Evolutionary conservation across 2,329 filamentous ascomycete species (phyloP), one percentile per base, ranked within the genome.

Genomic region (Hymenoscyphus scutula): DNA sequence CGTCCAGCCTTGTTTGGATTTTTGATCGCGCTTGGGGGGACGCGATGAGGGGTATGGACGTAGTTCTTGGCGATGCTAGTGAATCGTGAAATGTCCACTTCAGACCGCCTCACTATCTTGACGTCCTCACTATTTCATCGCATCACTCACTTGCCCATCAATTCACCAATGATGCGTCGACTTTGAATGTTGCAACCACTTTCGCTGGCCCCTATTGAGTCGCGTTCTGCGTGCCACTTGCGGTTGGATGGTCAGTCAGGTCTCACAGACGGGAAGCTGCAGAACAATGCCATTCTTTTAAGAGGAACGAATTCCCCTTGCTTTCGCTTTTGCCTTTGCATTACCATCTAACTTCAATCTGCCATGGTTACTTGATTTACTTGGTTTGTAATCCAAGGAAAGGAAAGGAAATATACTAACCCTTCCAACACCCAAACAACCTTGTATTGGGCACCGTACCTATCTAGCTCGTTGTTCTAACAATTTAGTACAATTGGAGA

Each of bases 1-100:
- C 29, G 38, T 48, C 64, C 57, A 65, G 63, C 61, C 62, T 66
- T 57, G 64, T 59, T 25, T 38, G 10, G 8, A 13, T 23, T 3
- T 25, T 51, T 13, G 45, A 51, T 38, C 13, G 30, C 30, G 38
- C 25, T 27, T 60, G 41, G n/a, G 41, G 41, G 19, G 41, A 51
- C 45, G 45, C 45, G 19, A 23, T 51, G 45, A 51, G 45, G 19
- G 45, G 19, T 25, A 13, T 23, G 13, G n/a, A n/a, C n/a, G n/a
- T n/a, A n/a, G 51, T 53, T 53, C 51, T 29, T 27, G 23, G 51
- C 7, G n/a, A 10, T 45, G 51, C 51, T 8, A 53, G 53, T 54
- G 53, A 25, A 15, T n/a, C 27, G 53, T 51, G 45, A 4, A 13
- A 13, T 13, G 2, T 11, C 45, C 11, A 25, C 19, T 25, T 23